These are phyloP conservation scores for Microdochium bolleyi DNA, from an alignment of 2,329 filamentous ascomycete genomes.

Conservation along the genomic window DNA sequence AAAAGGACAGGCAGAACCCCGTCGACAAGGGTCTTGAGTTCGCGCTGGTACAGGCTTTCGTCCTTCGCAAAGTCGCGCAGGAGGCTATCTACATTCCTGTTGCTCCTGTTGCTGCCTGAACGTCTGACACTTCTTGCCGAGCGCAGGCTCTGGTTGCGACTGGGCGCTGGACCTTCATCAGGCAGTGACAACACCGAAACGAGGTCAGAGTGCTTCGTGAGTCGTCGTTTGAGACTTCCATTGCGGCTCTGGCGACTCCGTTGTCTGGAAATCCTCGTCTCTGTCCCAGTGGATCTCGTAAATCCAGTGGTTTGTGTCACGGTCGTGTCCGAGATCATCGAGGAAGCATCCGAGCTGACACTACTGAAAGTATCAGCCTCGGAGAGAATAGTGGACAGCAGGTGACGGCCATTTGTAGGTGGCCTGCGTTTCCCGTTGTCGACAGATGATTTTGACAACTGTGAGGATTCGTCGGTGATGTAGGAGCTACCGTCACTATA, in stretches of 20 bases:
- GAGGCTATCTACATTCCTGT: conserved; percentile 65
- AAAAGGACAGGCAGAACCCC: conserved; percentile 91
- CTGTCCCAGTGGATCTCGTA: conserved; percentile 38
- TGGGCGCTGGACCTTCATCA: conserved; percentile 44
- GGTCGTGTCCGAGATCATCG: conserved; percentile 40
- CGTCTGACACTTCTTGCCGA: conserved; percentile 74
- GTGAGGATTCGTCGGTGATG: conserved; percentile 18
- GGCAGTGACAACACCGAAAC: conserved; percentile 84
- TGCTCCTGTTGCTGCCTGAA: conserved; percentile 57
- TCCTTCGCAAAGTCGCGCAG: conserved; percentile 75
- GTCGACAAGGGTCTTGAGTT: conserved; percentile 87
- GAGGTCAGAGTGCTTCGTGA: conserved; percentile 89
- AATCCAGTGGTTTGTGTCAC: conserved; percentile 43
- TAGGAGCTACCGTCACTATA: conserved; percentile 22
- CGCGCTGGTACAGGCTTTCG: conserved; percentile 80
- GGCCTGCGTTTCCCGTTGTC: conserved; percentile 24
- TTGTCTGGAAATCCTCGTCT: conserved; percentile 30
- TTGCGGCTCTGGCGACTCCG: conserved; percentile 25
- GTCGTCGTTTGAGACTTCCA: conserved; percentile 57
- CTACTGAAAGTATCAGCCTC: conserved; percentile 35
- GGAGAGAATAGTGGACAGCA: conserved; percentile 50
- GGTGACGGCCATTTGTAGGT: conserved; percentile 46
- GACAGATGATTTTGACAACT: conserved; percentile 6
- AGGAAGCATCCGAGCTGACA: conserved; percentile 40
- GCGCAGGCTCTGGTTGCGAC: conserved; percentile 59